Evolutionary conservation across 2,329 filamentous ascomycete species (phyloP), one percentile per base, ranked within the genome.

Genomic region (Chaetomiaceae sp.): DNA sequence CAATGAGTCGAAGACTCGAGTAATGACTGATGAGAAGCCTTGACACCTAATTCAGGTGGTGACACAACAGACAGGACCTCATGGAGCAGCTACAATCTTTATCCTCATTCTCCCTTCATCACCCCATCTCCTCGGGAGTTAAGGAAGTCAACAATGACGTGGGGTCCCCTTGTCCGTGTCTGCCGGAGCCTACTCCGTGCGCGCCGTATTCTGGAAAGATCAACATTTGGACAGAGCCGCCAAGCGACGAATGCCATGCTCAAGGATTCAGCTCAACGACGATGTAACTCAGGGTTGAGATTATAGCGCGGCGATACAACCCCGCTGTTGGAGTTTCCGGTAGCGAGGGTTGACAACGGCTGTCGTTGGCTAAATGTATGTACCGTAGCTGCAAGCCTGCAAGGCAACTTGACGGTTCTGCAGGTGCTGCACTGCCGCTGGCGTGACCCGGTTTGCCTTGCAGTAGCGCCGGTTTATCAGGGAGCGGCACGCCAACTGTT

Each of bases 381-480:
- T 36, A 6, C 45, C 29, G 37, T 20, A 33, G 27, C 37, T 42
- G 47, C 47, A 49, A 14, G 20, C 29, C 37, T 42, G 47, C 47
- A 49, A 14, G 20, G 21, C 18, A 20, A 34, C 37, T 21, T 27
- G n/a, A 42, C 29, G 23, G 47, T n/a, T 23, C 27, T 20, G 23
- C 44, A 29, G 9, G 16, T 5, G 21, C 14, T 30, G 40, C 10
- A 18, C n/a, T 36, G 6, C 2, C n/a, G 20, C 18, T 18, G 37
- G 3, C 30, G 25, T 4, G 30, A 42, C 27, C 47, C 37, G 29
- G 47, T 42, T 49, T 49, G 20, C 1, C 37, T 14, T 49, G 47
- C 47, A 42, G 47, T 10, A 29, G 27, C 40, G 25, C 25, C 14
- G 4, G 16, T 2, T 13, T n/a, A 43, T 6, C 40, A 43, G 30